A percentile compares a stretch with the other conserved stretches of the same genome.
Evolutionary conservation across 2,329 filamentous ascomycete species (phyloP).

Genomic region (Rosellinia necatrix): DNA sequence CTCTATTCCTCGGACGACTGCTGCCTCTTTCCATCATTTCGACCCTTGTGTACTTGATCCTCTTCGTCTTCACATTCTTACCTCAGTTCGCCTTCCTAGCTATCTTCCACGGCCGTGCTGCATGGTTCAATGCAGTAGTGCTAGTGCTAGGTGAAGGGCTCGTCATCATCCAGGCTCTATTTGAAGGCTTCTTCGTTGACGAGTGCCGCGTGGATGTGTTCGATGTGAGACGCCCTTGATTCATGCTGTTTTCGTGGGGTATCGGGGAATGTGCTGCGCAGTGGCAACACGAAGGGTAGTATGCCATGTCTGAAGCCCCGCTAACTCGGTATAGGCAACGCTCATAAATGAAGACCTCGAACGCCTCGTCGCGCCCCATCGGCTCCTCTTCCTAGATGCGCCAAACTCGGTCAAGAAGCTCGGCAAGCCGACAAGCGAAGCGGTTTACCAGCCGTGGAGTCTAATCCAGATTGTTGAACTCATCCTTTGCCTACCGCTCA

Average conservation of each 20-base stretch:
- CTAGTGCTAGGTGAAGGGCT: conserved; percentile 83
- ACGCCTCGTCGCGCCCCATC: conserved; percentile 68
- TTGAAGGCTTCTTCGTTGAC: conserved; percentile 82
- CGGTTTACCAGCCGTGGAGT: conserved; percentile 86
- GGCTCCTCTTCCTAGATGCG: conserved; percentile 69
- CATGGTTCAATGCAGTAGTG: conserved; percentile 89
- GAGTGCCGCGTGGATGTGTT: conserved; percentile 81
- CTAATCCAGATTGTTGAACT: conserved; percentile 90
- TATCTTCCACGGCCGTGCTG: conserved; percentile 83
- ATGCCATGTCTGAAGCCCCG: background rate
- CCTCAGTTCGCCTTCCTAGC: conserved; percentile 88
- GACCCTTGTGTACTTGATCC: conserved; percentile 77
- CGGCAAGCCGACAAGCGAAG: conserved; percentile 76
- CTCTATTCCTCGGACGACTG: conserved; percentile 76
- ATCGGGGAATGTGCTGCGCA: background rate
- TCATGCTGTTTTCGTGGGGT: background rate
- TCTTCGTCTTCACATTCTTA: conserved; percentile 87
- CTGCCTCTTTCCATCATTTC: conserved; percentile 83
- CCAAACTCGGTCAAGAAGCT: conserved; percentile 78
- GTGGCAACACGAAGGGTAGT: background rate
- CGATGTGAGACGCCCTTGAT: conserved; percentile 61
- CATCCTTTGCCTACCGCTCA: conserved; percentile 77
- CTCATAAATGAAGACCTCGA: conserved; percentile 75
- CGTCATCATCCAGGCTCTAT: conserved; percentile 70
- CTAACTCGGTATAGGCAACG: conserved; percentile 56